Percentiles rank a stretch among this genome's conserved stretches.
These are phyloP conservation scores for Endoconidiophora polonica DNA, from an alignment of 2,329 filamentous ascomycete species.

Conservation along the genomic window DNA sequence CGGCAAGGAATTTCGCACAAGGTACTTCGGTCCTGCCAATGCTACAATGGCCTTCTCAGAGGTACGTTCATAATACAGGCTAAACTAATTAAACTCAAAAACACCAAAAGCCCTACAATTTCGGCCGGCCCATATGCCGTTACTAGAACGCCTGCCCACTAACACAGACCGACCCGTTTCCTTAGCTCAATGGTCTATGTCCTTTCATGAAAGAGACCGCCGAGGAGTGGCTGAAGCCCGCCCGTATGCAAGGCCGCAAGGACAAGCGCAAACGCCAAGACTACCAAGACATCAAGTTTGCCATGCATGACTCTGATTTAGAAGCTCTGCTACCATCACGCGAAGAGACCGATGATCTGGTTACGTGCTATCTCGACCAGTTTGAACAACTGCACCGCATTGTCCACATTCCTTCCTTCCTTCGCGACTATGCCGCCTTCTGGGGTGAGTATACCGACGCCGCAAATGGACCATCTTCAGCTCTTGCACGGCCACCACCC, in stretches of 20 bases:
- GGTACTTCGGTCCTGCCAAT: slow-evolving; percentile 44
- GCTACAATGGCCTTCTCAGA: slow-evolving; percentile 44
- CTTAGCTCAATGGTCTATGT: slow-evolving; percentile 33
- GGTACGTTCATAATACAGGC: slow-evolving; percentile 16
- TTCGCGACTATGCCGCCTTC: slow-evolving; percentile 36
- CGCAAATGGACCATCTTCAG: neutral
- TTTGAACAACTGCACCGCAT: slow-evolving; percentile 41
- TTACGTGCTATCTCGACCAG: slow-evolving; percentile 35
- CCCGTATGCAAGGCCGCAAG: slow-evolving; percentile 38
- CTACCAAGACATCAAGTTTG: slow-evolving; percentile 33
- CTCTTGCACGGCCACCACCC: slow-evolving; percentile 12
- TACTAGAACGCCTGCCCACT: neutral
- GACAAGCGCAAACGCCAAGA: slow-evolving; percentile 36
- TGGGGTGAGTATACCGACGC: slow-evolving; percentile 27
- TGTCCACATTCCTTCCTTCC: slow-evolving; percentile 42
- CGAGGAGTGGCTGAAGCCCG: slow-evolving; percentile 42
- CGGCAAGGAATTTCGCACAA: slow-evolving; percentile 41
- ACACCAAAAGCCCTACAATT: too few species aligned
- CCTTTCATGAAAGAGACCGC: slow-evolving; percentile 47
- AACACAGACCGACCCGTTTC: too few species aligned
- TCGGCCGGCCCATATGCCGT: too few species aligned
- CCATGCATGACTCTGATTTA: slow-evolving; percentile 30
- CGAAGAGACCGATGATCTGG: slow-evolving; percentile 31
- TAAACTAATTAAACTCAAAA: neutral
- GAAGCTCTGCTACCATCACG: slow-evolving; percentile 33